Base-by-base conservation (phyloP, 2,329 filamentous ascomycete species). In the Laburnicola sp. region DNA sequence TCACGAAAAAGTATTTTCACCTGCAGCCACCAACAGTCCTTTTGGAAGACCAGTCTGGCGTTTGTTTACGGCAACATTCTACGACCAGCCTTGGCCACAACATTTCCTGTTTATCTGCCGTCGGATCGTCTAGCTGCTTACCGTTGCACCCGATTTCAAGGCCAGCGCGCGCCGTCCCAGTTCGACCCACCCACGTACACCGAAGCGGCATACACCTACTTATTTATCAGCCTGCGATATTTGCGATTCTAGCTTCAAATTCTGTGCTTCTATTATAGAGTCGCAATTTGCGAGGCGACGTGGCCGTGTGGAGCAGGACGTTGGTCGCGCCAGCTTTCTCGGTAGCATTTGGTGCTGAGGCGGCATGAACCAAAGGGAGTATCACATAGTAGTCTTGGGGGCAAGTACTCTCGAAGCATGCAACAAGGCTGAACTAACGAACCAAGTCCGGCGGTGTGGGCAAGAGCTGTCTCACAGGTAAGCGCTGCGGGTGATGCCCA, bases 391-490 rank as follows among this genome's bases (percentile, higher is more conserved):
- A 46, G 73, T 75, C 48, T 69, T 75, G 16, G 73, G 73, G 72
- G 73, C 74, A 63, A 63, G 71, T 57, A 54, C 53, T 52, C 49
- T 28, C 52, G 54, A 48, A 56, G 50, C 43, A 48, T 37, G 49
- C 57, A 35, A 50, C 52, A 59, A 51, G 53, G 45, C 43, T 52
- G 36, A 37, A 56, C 65, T 68, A 55, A 71, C 64, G 37, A 57
- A 49, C 39, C 46, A 59, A 59, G 66, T 65, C 72, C 91, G 88
- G 91, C 76, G 91, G 91, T 72, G 91, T 96, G 69, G 91, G 90
- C 56, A 96, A 96, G 76, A 95, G 90, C 73, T 95, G 91, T 80
- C 79, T 96, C 64, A 96, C 91, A 74, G 89, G 90, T 94, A 79
- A 72, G 78, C 57, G 41, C 46, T 46, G 39, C 28, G 25, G 32